Evolutionary conservation across 139 green algal genomes (phyloP).

Genomic region (Desmodesmus armatus): DNA sequence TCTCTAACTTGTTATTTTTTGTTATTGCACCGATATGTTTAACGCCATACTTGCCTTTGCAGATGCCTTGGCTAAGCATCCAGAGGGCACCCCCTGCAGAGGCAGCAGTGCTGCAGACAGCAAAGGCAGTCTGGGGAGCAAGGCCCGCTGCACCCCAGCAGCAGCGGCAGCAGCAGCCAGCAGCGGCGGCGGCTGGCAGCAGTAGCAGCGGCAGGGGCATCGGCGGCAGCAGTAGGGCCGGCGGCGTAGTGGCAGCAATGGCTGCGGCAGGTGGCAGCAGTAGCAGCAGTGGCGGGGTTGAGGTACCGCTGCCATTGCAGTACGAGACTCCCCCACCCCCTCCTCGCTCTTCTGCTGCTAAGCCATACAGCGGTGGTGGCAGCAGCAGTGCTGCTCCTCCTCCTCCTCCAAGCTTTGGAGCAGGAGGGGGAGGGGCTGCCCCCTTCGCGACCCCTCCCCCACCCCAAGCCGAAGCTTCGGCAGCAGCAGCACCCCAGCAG

Average conservation of each 20-base stretch:
- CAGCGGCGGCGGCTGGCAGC: background rate
- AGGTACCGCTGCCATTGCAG: background rate
- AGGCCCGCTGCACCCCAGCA: background rate
- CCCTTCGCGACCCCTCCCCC: background rate
- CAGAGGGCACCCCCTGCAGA: slow-evolving; percentile 62
- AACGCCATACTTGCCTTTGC: slow-evolving; percentile 47
- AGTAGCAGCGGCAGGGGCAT: background rate
- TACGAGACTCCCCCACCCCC: background rate
- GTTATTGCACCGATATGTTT: background rate
- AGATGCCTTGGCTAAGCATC: slow-evolving; percentile 69
- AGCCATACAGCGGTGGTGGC: background rate
- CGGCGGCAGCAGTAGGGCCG: background rate
- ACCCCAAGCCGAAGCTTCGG: background rate
- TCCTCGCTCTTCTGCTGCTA: background rate
- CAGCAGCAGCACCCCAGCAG: slow-evolving; percentile 10
- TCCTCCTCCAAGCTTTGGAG: no score
- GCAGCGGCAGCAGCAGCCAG: slow-evolving; percentile 10
- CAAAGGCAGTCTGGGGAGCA: slow-evolving; percentile 44
- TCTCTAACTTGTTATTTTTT: no score
- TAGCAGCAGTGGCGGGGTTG: slow-evolving; percentile 5
- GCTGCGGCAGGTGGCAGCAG: background rate
- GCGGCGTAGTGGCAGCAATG: background rate
- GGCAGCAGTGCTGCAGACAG: slow-evolving; percentile 51
- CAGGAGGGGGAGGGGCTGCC: no score
- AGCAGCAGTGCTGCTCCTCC: background rate